Base-by-base conservation (phyloP, 495 filamentous ascomycete species). In the Penicillium nucicola region DNA sequence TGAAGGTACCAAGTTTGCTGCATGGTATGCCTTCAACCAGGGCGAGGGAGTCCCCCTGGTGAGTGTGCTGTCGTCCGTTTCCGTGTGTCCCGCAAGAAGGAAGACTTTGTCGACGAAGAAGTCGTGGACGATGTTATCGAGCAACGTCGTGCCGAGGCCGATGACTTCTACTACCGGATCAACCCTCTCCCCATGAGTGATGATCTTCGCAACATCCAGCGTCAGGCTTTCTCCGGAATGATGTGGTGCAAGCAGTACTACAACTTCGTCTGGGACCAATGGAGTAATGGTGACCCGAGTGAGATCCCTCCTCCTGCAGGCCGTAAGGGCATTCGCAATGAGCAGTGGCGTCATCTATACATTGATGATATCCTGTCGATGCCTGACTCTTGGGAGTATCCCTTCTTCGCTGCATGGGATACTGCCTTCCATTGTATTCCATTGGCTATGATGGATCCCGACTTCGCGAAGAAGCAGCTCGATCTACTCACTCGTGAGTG, bases 371-470 rank as follows among this genome's bases (percentile, higher is more conserved):
- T 97, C 35, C 72, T 97, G 2, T 96, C 91, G 0, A 97, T 97
- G 92, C 92, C 92, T 5, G 92, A 97, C 60, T 95, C 90, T 0
- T 97, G 92, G 92, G 92, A 97, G 61, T 97, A 97, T 62, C 92
- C 92, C 0, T 97, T 97, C 77, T 97, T 97, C 66, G 92, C 92
- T 12, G 92, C 92, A 1, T 97, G 92, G 92, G 92, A 97, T 60
- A 91, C 90, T 32, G 92, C 91, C 3, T 97, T 97, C 72, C 92
- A 97, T 65, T 93, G 89, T 61, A 95, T 97, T 56, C 90, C 92
- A 2, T 70, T 97, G 51, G 88, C 92, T 8, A 96, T 97, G 92
- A 90, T 97, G 45, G 92, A 97, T 55, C 92, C 92, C 0, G 92
- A 96, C 23, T 96, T 96, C 55, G 92, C 92, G 14, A 97, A 97